Evolutionary conservation across 1,139 yeast genomes (phyloP), one percentile per base, ranked within the genome.

Genomic region (Diutina neorugosa): DNA sequence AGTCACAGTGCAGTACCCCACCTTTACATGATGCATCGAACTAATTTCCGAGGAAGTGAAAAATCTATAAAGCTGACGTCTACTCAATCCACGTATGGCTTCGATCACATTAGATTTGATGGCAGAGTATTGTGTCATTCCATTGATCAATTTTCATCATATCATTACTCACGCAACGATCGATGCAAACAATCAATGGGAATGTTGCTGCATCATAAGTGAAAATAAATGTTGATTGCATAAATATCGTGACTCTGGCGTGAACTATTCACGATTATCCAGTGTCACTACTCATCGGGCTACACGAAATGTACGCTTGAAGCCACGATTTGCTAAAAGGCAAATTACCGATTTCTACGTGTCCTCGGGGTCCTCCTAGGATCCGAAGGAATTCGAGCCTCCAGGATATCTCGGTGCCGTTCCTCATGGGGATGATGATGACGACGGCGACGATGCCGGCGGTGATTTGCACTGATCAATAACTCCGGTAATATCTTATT

Each of bases 401-500:
- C 44, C n/a, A n/a, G 20, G 9, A 19, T 16, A 8, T 6, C 12
- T 8, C 19, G 9, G 3, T 14, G 5, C 16, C 16, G 9, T 9
- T 41, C 20, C 9, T 16, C 20, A 41, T 12, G 19, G 44, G 14
- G 19, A 41, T 7, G 19, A 11, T 4, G 37, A 31, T 31, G 37
- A 31, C 37, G 37, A 31, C n/a, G 37, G 14, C 37, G 37, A 11
- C 37, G 37, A 11, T 14, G 37, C 4, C 37, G 37, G 37, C 14
- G 37, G 4, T 11, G 44, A 4, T 12, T 19, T 9, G 21, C 25
- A 20, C 25, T 6, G 7, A 16, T 19, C 8, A 70, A 55, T 42
- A 71, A 59, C 9, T 59, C 62, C 0, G 78, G 78, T 4, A 73
- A 62, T 52, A 69, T 56, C 20, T 62, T 63, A 53, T 70, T 68